These are phyloP conservation scores for Apophysomyces sp. DNA, from an alignment of 371 early-diverging fungal species.

Conservation along the genomic window DNA sequence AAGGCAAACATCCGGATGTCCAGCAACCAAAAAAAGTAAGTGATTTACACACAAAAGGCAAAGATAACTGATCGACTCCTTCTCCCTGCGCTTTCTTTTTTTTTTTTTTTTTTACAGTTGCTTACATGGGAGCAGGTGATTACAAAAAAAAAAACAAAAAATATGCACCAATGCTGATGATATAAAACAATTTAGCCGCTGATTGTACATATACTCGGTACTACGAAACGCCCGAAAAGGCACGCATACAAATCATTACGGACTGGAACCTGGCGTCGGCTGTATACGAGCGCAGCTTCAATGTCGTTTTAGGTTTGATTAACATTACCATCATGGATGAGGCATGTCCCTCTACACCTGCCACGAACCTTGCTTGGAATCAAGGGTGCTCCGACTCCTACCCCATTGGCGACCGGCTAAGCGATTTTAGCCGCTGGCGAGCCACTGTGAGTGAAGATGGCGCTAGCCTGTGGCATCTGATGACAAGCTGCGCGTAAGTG, in stretches of 20 bases:
- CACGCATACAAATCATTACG: constrained; percentile 72
- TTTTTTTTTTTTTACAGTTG: constrained; percentile 11
- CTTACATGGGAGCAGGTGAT: constrained; percentile 26
- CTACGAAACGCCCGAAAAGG: constrained; percentile 57
- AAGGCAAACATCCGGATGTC: constrained; percentile 41
- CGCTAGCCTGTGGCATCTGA: constrained; percentile 93
- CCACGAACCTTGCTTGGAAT: constrained; percentile 68
- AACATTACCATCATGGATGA: constrained; percentile 73
- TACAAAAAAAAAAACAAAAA: background rate
- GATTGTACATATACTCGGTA: constrained; percentile 75
- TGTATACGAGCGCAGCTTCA: constrained; percentile 87
- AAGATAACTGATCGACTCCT: background rate
- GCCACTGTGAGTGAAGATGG: constrained; percentile 65
- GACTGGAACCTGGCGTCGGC: constrained; percentile 78
- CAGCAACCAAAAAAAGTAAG: constrained; percentile 42
- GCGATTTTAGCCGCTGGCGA: constrained; percentile 92
- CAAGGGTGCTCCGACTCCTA: constrained; percentile 71
- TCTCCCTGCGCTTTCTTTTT: background rate
- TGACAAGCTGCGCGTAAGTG: constrained; percentile 82
- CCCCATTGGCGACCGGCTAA: constrained; percentile 74
- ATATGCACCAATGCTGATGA: constrained; percentile 27
- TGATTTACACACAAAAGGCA: background rate
- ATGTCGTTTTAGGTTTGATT: constrained; percentile 85
- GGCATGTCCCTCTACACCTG: constrained; percentile 53
- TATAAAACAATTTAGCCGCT: constrained; percentile 45